Base-by-base conservation (phyloP, 305 asterid genomes). In the Ilex paraguariensis region DNA sequence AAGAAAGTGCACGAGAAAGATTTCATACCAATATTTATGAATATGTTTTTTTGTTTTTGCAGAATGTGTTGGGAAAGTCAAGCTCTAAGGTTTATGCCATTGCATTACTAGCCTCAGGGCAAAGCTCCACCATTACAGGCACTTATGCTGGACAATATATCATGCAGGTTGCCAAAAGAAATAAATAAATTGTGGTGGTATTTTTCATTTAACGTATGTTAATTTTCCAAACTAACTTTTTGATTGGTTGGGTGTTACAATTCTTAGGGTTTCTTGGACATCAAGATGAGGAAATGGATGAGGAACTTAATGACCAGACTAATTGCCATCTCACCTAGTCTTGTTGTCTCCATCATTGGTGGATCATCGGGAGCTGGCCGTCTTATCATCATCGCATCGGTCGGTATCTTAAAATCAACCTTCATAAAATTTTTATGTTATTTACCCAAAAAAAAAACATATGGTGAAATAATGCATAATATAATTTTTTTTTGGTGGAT, bases 121-220 rank as follows among this genome's bases (percentile, higher is more conserved):
- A 92, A 45, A 92, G 98, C 70, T 92, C 98, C 12, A 66, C 97
- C 31, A 92, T 92, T 4, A 92, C 98, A 0, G 98, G 97, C 63
- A 92, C 98, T 36, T 92, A 90, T 73, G 96, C 97, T 9, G 98
- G 98, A 1, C 98, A 92, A 60, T 92, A 42, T 63, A 79, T 92
- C 65, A 92, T 91, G 98, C 94, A 88, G 96, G 98, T 91, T 46
- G 4, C 15, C 48, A 66, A 5, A 21, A 21, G n/a, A 21, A 21
- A 21, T 21, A 14, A 46, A 17, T 39, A 12, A 30, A 40, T 14
- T 11, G 11, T 21, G 42, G 0, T 3, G 59, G 31, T 46, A 13
- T 54, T 60, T 17, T 8, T 44, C 2, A 30, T 15, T 8, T 7
- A 11, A 3, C 13, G 39, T 60, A 7, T 42, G 33, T 10, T 7